Conservation (phyloP, 768 basidiomycete genomes). For the Leccinum longicurvipes region DNA sequence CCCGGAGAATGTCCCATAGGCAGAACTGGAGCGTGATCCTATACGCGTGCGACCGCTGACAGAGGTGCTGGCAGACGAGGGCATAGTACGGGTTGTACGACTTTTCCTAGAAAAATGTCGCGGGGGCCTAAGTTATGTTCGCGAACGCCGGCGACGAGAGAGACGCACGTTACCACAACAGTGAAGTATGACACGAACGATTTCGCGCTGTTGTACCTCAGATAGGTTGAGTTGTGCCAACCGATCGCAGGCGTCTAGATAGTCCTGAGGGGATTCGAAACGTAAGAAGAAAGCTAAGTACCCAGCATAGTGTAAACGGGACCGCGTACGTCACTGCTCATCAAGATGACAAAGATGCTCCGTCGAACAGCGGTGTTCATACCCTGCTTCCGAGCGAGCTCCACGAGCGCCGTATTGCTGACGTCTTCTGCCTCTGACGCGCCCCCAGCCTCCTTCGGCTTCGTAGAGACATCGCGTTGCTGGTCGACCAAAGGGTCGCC, state of each 20-base stretch:
- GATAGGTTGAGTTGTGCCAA: constrained; percentile 78
- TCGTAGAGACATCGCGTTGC: constrained; percentile 34
- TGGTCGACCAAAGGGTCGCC: constrained; percentile 87
- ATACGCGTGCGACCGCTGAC: constrained; percentile 74
- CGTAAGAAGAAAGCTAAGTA: not conserved
- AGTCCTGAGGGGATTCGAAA: constrained; percentile 60
- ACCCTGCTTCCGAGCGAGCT: constrained; percentile 89
- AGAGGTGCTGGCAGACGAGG: constrained; percentile 82
- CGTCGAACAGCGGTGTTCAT: constrained; percentile 98
- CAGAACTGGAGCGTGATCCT: constrained; percentile 93
- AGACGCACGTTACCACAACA: constrained; percentile 83
- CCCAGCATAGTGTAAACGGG: not conserved
- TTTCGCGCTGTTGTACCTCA: constrained; percentile 91
- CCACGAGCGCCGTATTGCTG: constrained; percentile 48
- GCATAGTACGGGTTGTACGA: constrained; percentile 95
- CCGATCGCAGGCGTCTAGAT: constrained; percentile 92
- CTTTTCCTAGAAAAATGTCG: constrained; percentile 56
- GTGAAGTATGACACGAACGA: constrained; percentile 87
- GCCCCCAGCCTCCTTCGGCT: constrained; percentile 22
- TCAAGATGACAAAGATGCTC: constrained; percentile 87
- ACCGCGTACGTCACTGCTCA: constrained; percentile 85
- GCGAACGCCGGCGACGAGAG: not conserved
- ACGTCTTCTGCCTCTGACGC: constrained; percentile 31
- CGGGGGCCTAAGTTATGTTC: not conserved
- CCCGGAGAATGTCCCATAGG: constrained; percentile 95